Base-by-base conservation (phyloP, 257 asterid genomes). In the Ligustrum vulgare region DNA sequence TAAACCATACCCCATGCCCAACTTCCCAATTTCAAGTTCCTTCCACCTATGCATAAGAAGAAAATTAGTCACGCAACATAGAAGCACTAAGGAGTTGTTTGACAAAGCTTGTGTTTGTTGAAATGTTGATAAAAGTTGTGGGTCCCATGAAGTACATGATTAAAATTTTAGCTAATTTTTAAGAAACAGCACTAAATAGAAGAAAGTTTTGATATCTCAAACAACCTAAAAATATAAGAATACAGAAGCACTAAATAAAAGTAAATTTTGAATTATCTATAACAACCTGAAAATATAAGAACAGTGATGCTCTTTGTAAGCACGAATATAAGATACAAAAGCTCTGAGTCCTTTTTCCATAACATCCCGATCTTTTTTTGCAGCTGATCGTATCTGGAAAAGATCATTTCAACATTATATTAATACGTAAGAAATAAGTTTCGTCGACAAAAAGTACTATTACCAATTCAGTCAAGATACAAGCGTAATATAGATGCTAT, bases 291-390 rank as follows among this genome's bases (percentile, higher is more conserved):
- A 91, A 82, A 95, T 89, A 75, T 69, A 95, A 65, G 94, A 83
- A 81, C 98, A 95, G 70, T 79, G 91, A 77, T 95, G 98, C 83
- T 95, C 99, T 81, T 95, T 95, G 74, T 95, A 91, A 56, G 98
- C 99, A 71, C 97, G 97, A 9, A 95, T 80, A 70, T 85, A 91
- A 62, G 98, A 95, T 69, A 95, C 98, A 82, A 95, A 93, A 35
- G 99, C 96, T 88, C 85, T 82, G 74, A 91, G 86, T 62, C 99
- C 99, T 83, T 93, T 94, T 77, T 92, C 99, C 99, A 95, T 91
- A 60, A 94, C 91, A 75, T 91, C 98, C 65, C 99, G 97, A 71
- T 94, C 99, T 74, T 83, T 90, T 80, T 70, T 86, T 39, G 99
- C 98, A 64, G 90, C 90, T 75, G 88, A 28, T 31, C 97, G 93